Base-by-base conservation (phyloP, 345 rosid genomes). In the Raphanus sativus region DNA sequence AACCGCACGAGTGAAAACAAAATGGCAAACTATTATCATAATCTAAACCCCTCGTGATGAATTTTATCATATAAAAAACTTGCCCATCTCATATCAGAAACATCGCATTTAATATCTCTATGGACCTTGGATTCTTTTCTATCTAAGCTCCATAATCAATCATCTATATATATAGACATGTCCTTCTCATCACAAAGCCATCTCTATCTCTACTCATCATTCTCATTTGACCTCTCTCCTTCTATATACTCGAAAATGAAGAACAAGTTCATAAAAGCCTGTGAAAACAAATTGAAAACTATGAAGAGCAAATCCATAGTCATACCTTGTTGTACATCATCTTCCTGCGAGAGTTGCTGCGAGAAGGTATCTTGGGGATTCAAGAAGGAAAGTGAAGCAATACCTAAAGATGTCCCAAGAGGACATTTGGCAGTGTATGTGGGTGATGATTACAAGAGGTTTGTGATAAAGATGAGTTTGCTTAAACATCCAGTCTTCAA, bases 361-460 rank as follows among this genome's bases (percentile, higher is more conserved):
- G 71, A 84, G 33, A 75, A 88, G 87, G 83, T 65, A 28, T 70
- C 81, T 48, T 83, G 92, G 89, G 77, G 85, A 10, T 77, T 86
- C 62, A 69, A 73, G 79, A 82, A 75, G 2, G 85, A 85, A 66
- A 81, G 70, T 11, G 71, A 79, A 36, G 83, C 66, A 0, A 91
- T 89, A 64, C 98, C 98, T 3, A 82, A 80, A 76, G 97, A 94
- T 77, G 94, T 94, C 8, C 97, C 98, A 0, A 94, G 86, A 75
- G 97, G 97, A 60, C 96, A 91, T 79, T 80, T 90, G 13, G 96
- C 82, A 8, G 96, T 94, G 3, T 91, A 94, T 61, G 94, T 90
- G 4, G 98, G 98, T 1, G 91, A 87, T 29, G 75, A 87, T 12
- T 64, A 59, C 80, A 90, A 85, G 83, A 81, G 96, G 79, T 90